phyloP scores from a whole-genome alignment of 371 early-diverging fungal species.

The Rhizopus sp. region DNA sequence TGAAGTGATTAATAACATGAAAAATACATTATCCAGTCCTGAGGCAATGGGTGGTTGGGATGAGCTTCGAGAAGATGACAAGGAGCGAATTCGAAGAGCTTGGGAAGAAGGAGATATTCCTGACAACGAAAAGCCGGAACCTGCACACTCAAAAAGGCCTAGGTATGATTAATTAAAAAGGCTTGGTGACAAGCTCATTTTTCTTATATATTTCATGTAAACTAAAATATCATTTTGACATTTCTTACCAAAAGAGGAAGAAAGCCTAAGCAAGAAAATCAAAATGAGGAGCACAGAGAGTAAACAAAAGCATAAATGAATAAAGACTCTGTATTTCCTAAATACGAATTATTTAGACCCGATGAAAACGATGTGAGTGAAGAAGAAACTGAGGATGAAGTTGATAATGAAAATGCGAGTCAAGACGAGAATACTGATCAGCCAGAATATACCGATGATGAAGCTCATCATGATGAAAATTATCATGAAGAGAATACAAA shows the following conservation, averaged over 20 bases:
- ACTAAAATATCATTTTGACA: no score
- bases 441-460: background rate
- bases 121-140: conserved; percentile 12
- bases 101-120: conserved; percentile 23
- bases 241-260: no score
- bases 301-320: background rate
- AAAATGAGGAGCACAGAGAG: background rate
- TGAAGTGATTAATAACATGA: conserved; percentile 21
- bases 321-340: background rate
- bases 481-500: background rate
- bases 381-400: background rate
- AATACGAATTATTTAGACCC: no score
- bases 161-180: conserved; percentile 3
- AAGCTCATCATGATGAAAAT: background rate
- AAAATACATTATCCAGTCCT: background rate
- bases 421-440: conserved; percentile 3
- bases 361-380: conserved; percentile 1
- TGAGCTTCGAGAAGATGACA: conserved; percentile 24
- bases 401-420: background rate
- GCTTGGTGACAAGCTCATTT: background rate
- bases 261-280: background rate
- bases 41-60: conserved; percentile 22
- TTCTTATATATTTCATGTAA: background rate
- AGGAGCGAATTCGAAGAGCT: conserved; percentile 16
- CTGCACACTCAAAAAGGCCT: background rate